Evolutionary conservation across 306 rosid genomes (phyloP).

Genomic region (Cicer pinnatifidum): DNA sequence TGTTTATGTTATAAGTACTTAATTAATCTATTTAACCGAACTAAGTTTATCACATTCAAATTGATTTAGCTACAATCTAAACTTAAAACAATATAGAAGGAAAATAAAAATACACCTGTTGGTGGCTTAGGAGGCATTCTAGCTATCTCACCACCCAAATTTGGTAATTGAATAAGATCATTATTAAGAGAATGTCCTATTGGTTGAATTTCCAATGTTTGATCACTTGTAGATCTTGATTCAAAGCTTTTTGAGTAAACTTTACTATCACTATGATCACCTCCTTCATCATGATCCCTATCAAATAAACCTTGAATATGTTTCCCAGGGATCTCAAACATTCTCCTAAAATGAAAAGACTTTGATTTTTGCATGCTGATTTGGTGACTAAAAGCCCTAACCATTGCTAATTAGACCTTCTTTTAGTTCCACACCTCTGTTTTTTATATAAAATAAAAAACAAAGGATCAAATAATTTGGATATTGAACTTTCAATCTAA

Average conservation of each 20-base stretch:
- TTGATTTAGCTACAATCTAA: constrained; percentile 14
- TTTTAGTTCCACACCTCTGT: constrained; percentile 35
- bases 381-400: constrained; percentile 59
- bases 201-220: constrained; percentile 26
- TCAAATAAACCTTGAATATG: constrained; percentile 63
- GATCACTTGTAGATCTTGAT: background rate
- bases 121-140: constrained; percentile 49
- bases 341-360: constrained; percentile 72
- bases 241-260: constrained; percentile 45
- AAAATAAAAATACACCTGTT: constrained; percentile 49
- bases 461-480: constrained; percentile 31
- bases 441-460: constrained; percentile 16
- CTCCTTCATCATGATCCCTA: constrained; percentile 45
- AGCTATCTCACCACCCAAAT: constrained; percentile 35
- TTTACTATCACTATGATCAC: constrained; percentile 34
- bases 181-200: constrained; percentile 36
- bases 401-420: constrained; percentile 57
- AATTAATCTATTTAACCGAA: too few species aligned
- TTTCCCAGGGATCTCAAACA: constrained; percentile 69
- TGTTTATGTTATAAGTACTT: too few species aligned
- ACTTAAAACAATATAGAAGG: background rate
- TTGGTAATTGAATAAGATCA: constrained; percentile 36
- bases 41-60: background rate
- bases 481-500: constrained; percentile 41
- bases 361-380: constrained; percentile 60